These are phyloP conservation scores for Plenodomus biglobosus DNA, from an alignment of 2,329 filamentous ascomycete genomes.

Conservation along the genomic window DNA sequence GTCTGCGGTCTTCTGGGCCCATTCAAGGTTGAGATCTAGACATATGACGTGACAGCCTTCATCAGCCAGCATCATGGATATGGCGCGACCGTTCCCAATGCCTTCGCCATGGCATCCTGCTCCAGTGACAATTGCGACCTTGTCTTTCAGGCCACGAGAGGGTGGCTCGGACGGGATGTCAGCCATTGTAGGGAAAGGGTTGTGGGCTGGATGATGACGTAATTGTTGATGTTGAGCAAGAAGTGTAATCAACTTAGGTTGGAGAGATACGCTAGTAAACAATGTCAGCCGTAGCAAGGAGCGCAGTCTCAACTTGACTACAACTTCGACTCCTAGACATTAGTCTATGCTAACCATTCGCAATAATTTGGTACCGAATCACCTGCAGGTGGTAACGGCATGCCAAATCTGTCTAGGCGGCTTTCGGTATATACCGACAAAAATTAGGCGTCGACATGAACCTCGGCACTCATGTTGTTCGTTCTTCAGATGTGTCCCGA, in stretches of 20 bases:
- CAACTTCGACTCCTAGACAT: not conserved
- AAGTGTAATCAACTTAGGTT: too few species aligned
- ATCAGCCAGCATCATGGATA: constrained; percentile 61
- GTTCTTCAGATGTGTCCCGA: too few species aligned
- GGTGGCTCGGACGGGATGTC: constrained; percentile 30
- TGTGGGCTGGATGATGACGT: not conserved
- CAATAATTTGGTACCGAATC: not conserved
- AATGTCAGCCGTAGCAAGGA: not conserved
- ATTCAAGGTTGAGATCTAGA: constrained; percentile 54
- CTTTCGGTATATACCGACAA: not conserved
- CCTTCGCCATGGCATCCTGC: constrained; percentile 59
- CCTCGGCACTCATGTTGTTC: not conserved
- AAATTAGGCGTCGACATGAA: not conserved
- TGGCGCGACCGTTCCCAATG: constrained; percentile 62
- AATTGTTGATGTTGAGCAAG: not conserved
- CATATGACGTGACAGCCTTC: constrained; percentile 63
- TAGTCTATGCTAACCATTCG: too few species aligned
- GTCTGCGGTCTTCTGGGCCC: constrained; percentile 57
- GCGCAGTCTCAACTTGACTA: not conserved
- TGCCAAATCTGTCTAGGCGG: not conserved
- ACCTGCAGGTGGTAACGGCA: not conserved
- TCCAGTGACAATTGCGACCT: constrained; percentile 61
- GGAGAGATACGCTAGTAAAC: not conserved
- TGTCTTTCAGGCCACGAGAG: constrained; percentile 45
- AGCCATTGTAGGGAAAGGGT: constrained; percentile 8